Conservation (phyloP, 192 early-diverging fungal species). For the Coemansia reversa region DNA sequence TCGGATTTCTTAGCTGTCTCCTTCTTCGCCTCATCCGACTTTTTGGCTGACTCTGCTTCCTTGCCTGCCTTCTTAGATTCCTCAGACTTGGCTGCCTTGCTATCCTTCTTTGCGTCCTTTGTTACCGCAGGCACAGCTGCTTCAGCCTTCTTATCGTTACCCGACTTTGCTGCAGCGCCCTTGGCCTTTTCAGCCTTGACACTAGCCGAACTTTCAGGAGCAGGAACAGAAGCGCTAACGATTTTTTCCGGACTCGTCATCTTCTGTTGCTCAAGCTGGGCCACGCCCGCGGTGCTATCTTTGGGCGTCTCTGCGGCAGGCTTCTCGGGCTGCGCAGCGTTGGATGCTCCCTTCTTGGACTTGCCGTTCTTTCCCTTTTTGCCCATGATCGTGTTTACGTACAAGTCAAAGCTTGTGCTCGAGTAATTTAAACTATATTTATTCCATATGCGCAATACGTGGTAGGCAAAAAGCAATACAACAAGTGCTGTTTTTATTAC, state of each 20-base stretch:
- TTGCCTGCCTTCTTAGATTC: slow-evolving; percentile 9
- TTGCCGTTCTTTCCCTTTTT: slow-evolving; percentile 38
- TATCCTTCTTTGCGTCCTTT: slow-evolving; percentile 19
- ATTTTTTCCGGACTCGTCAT: slow-evolving; percentile 22
- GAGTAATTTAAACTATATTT: background rate
- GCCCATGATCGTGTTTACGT: slow-evolving; percentile 17
- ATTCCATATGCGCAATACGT: background rate
- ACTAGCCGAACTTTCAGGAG: slow-evolving; percentile 12
- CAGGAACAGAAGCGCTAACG: slow-evolving; percentile 16
- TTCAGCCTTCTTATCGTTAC: slow-evolving; percentile 15
- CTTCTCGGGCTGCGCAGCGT: slow-evolving; percentile 9
- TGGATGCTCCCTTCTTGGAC: slow-evolving; percentile 22
- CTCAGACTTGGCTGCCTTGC: slow-evolving; percentile 3
- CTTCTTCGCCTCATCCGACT: slow-evolving; percentile 6
- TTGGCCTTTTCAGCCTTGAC: slow-evolving; percentile 14
- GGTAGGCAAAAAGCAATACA: background rate
- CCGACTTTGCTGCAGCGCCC: slow-evolving; percentile 14
- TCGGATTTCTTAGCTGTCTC: slow-evolving; percentile 11
- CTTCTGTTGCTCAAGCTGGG: slow-evolving; percentile 10
- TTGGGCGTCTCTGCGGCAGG: slow-evolving; percentile 6
- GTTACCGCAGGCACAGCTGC: slow-evolving; percentile 8
- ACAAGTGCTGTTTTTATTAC: background rate
- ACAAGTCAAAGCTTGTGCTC: background rate
- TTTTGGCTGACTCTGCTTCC: background rate
- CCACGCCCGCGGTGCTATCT: background rate